These are phyloP conservation scores for Stagonosporopsis chrysanthemi DNA, from an alignment of 2,329 filamentous ascomycete species.

Conservation along the genomic window DNA sequence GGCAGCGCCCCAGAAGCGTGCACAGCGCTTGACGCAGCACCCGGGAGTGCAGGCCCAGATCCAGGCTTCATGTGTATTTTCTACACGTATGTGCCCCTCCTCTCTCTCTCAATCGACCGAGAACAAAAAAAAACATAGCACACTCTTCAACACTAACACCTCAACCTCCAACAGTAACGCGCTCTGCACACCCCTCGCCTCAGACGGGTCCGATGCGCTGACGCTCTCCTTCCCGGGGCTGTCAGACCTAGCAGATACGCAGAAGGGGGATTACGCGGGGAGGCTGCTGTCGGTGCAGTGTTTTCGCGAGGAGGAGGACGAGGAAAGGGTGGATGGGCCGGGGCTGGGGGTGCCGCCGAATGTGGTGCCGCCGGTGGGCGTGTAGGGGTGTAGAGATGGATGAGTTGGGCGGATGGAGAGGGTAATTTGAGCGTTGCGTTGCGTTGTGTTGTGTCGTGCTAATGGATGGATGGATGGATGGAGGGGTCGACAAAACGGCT, in stretches of 20 bases:
- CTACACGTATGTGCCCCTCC: conserved; percentile 33
- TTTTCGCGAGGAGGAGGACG: too few relatives aligned
- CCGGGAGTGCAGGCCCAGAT: conserved; percentile 34
- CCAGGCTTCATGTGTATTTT: conserved; percentile 35
- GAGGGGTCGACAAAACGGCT: too few relatives aligned
- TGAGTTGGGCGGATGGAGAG: too few relatives aligned
- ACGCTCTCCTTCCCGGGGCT: conserved; percentile 24
- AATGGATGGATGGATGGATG: too few relatives aligned
- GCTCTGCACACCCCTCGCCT: conserved; percentile 17
- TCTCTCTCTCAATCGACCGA: background rate
- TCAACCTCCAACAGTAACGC: conserved; percentile 23
- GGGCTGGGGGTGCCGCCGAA: too few relatives aligned
- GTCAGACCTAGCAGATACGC: conserved; percentile 24
- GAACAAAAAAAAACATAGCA: too few relatives aligned
- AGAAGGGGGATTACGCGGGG: conserved; percentile 32
- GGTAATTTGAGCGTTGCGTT: too few relatives aligned
- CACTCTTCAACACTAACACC: background rate
- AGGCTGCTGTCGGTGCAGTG: conserved; percentile 13
- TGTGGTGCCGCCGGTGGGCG: too few relatives aligned
- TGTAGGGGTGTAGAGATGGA: too few relatives aligned
- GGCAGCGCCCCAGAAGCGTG: conserved; percentile 28
- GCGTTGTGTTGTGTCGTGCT: too few relatives aligned
- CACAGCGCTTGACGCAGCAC: conserved; percentile 24
- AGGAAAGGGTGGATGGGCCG: too few relatives aligned
- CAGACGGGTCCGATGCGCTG: conserved; percentile 21